Evolutionary conservation across 352 stramenopile species (phyloP).

Genomic region (Phytophthora hibernalis): DNA sequence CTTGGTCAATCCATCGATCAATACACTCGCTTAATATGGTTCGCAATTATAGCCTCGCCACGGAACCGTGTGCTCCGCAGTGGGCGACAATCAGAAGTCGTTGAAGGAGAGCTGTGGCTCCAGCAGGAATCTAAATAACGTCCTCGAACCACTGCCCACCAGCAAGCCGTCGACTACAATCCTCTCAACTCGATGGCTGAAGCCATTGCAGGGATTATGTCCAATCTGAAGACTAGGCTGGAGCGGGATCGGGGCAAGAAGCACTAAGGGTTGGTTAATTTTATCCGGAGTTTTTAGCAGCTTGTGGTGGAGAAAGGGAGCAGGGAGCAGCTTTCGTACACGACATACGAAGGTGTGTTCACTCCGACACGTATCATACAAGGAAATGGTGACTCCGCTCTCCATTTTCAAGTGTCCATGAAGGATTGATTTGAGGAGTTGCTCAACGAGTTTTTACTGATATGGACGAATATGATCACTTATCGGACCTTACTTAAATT

Average conservation of each 20-base stretch:
- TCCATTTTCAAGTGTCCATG: constrained; percentile 7
- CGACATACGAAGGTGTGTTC: constrained; percentile 21
- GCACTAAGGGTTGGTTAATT: constrained; percentile 18
- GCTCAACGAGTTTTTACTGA: neutral
- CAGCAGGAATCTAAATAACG: constrained; percentile 7
- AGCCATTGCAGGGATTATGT: constrained; percentile 15
- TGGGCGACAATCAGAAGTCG: neutral
- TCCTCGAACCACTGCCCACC: neutral
- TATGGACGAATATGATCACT: no score
- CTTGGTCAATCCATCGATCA: neutral
- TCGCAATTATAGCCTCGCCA: constrained; percentile 1
- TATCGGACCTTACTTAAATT: no score
- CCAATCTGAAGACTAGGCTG: constrained; percentile 14
- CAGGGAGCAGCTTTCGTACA: constrained; percentile 26
- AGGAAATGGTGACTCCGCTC: constrained; percentile 5
- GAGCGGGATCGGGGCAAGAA: constrained; percentile 4
- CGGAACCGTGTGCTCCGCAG: neutral
- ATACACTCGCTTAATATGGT: neutral
- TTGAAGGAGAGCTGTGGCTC: no score
- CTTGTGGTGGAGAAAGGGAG: constrained; percentile 15
- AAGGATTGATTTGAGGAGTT: constrained; percentile 3
- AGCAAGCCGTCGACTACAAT: neutral
- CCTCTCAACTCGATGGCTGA: neutral
- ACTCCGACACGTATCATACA: constrained; percentile 5
- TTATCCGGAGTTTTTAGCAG: constrained; percentile 33